Evolutionary conservation across 176 grass and related monocot genomes (phyloP).

Genomic region (Calamus simplicifolius): DNA sequence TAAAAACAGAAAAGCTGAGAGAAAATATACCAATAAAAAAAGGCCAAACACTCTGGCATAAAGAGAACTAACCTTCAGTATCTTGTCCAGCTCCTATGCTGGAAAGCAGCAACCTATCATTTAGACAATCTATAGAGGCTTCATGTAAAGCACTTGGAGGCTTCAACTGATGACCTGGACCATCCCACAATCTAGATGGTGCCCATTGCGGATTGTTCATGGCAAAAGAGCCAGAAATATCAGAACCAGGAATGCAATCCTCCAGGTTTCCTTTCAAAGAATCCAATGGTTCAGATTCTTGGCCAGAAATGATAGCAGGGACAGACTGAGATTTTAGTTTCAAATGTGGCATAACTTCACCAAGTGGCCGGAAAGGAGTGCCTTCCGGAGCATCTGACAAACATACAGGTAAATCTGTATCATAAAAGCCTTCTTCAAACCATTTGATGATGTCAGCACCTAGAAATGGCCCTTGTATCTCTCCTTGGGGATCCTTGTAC

Average conservation of each 20-base stretch:
- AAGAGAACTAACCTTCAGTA: conserved; percentile 43
- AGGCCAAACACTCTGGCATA: neutral
- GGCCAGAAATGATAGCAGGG: conserved; percentile 6
- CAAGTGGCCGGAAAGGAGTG: conserved; percentile 54
- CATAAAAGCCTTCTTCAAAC: conserved; percentile 93
- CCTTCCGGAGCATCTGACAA: conserved; percentile 62
- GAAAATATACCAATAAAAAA: neutral
- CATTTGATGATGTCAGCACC: conserved; percentile 84
- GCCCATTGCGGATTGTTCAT: conserved; percentile 15
- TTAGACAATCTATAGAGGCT: conserved; percentile 12
- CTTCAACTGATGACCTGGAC: conserved; percentile 26
- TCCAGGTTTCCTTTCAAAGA: conserved; percentile 42
- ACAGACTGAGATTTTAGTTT: conserved; percentile 30
- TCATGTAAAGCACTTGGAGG: conserved; percentile 30
- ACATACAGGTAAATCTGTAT: conserved; percentile 74
- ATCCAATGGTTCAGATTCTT: conserved; percentile 37
- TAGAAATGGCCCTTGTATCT: conserved; percentile 83
- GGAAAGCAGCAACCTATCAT: conserved; percentile 14
- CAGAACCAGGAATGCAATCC: conserved; percentile 18
- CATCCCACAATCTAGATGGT: conserved; percentile 21
- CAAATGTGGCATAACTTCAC: conserved; percentile 84
- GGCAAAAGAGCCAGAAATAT: conserved; percentile 19
- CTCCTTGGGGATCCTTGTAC: conserved; percentile 90
- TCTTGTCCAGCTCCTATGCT: conserved; percentile 33
- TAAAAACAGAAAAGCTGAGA: neutral